These are phyloP conservation scores for Chalara sp. DNA, from an alignment of 2,329 filamentous ascomycete genomes.

Conservation along the genomic window DNA sequence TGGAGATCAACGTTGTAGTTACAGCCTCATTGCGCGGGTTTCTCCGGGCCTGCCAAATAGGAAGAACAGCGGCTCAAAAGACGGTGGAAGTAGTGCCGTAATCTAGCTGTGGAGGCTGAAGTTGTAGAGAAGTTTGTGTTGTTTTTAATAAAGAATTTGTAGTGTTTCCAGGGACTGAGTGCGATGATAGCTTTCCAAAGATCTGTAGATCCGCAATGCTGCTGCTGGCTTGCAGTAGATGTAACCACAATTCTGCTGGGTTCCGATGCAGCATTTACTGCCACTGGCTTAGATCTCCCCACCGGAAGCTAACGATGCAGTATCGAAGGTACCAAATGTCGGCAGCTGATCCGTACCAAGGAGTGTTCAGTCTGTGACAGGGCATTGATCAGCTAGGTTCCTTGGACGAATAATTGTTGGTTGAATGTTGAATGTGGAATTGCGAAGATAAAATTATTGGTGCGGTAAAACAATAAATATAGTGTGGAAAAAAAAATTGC, in stretches of 20 bases:
- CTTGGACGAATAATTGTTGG: conserved; percentile 14
- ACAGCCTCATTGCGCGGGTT: conserved; percentile 17
- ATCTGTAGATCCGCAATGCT: conserved; percentile 17
- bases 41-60: no score
- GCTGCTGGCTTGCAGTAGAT: conserved; percentile 16
- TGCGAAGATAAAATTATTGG: conserved; percentile 15
- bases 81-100: no score
- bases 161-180: no score
- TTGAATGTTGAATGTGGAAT: conserved; percentile 12
- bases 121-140: no score
- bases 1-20: conserved; percentile 4
- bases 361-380: conserved; percentile 19
- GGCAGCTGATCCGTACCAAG: conserved; percentile 25
- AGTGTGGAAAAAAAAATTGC: conserved; percentile 16
- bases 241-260: conserved; percentile 22
- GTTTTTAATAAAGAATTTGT: no score
- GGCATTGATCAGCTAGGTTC: conserved; percentile 22
- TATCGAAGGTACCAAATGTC: conserved; percentile 18
- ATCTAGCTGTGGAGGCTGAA: no score
- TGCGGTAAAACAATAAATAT: conserved; percentile 12
- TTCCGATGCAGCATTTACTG: conserved; percentile 23
- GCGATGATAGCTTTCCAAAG: not conserved
- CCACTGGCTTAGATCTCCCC: conserved; percentile 14
- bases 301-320: conserved; percentile 11
- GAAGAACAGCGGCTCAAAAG: no score